phyloP scores from a whole-genome alignment of 805 yeast genomes.

The Kurtzmaniella fragi region DNA sequence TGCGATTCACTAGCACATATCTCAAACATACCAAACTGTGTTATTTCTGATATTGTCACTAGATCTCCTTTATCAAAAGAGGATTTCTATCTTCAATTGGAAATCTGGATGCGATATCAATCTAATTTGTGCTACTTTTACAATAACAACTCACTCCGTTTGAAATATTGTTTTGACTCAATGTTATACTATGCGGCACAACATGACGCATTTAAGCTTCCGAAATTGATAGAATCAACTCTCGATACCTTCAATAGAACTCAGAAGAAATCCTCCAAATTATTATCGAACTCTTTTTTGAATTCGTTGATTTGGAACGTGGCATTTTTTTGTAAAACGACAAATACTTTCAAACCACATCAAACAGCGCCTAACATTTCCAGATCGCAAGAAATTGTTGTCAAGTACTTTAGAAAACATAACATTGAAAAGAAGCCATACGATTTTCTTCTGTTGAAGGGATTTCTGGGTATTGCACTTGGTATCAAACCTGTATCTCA shows the following conservation, averaged over 20 bases:
- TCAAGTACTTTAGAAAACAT: constrained; percentile 10
- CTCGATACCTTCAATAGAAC: constrained; percentile 13
- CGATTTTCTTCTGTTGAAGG: constrained; percentile 19
- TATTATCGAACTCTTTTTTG: constrained; percentile 16
- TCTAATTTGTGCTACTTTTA: constrained; percentile 17
- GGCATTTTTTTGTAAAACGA: constrained; percentile 10
- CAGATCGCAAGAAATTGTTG: constrained; percentile 25
- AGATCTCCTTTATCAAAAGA: constrained; percentile 30
- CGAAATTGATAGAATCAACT: constrained; percentile 12
- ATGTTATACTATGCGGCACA: constrained; percentile 23
- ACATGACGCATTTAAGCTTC: constrained; percentile 17
- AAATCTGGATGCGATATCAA: constrained; percentile 28
- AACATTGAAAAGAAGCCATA: constrained; percentile 7
- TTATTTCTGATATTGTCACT: constrained; percentile 31
- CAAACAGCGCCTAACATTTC: constrained; percentile 11
- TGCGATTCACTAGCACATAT: constrained; percentile 26
- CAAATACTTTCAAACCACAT: not conserved
- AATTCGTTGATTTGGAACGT: constrained; percentile 24
- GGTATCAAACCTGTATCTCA: constrained; percentile 20
- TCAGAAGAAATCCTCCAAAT: constrained; percentile 7
- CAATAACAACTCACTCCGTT: constrained; percentile 13
- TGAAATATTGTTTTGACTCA: constrained; percentile 19
- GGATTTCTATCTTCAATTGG: constrained; percentile 30
- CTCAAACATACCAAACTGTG: constrained; percentile 32
- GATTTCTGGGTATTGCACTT: constrained; percentile 33